Conservation (phyloP, 140 eudicot species). For the Senecio squalidus region DNA sequence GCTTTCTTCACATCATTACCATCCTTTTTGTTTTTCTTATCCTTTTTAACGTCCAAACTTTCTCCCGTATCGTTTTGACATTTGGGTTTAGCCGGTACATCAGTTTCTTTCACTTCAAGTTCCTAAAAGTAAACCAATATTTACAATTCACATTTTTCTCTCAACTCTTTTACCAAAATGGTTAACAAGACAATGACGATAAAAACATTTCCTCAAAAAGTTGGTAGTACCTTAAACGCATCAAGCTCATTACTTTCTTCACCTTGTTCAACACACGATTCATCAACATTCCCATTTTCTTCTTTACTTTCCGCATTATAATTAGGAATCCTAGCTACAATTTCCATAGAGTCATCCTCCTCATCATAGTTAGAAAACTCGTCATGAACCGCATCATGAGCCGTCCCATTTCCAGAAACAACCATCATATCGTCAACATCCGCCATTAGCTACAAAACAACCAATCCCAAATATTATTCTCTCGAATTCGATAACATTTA, state of each 20-base stretch:
- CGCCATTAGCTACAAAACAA: conserved; percentile 37
- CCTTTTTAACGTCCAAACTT: conserved; percentile 29
- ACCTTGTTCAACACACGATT: conserved; percentile 26
- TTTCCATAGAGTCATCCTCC: conserved; percentile 30
- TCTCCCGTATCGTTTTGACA: conserved; percentile 32
- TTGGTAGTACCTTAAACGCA: conserved; percentile 50
- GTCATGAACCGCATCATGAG: conserved; percentile 39
- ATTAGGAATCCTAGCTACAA: conserved; percentile 33
- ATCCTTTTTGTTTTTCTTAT: conserved; percentile 35
- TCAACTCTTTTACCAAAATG: background rate
- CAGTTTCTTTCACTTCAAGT: conserved; percentile 32
- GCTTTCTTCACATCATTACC: conserved; percentile 32
- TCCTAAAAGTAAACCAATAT: conserved; percentile 33
- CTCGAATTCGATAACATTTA: no score
- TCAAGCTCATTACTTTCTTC: conserved; percentile 36
- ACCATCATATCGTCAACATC: conserved; percentile 35
- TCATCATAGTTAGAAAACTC: conserved; percentile 23
- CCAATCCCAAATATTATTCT: background rate
- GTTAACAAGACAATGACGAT: background rate
- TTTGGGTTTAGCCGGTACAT: conserved; percentile 26
- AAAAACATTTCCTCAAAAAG: background rate
- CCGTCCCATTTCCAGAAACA: conserved; percentile 39
- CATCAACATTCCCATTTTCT: conserved; percentile 24
- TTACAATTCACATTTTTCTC: background rate
- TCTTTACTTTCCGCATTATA: conserved; percentile 32